Conservation (phyloP, 2,329 filamentous ascomycete genomes). For the Ceratocystis diversiconidia region DNA sequence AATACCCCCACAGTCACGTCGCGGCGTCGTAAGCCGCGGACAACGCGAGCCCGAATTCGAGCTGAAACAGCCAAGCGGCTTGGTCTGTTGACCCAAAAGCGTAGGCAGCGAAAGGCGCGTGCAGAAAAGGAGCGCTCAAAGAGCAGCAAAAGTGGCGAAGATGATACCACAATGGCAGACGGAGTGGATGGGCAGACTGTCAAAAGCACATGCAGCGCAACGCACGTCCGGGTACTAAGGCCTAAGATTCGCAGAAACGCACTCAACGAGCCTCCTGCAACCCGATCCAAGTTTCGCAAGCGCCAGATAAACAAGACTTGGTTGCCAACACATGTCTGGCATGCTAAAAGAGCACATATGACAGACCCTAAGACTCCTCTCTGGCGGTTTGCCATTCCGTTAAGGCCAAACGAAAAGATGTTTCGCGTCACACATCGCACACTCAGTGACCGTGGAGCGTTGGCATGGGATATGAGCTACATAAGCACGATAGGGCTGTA, state of each 20-base stretch:
- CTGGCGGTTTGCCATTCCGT: slow-evolving; percentile 81
- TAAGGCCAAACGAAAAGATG: slow-evolving; percentile 78
- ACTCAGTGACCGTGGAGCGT: slow-evolving; percentile 56
- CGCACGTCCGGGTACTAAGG: slow-evolving; percentile 22
- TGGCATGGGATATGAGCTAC: slow-evolving; percentile 92
- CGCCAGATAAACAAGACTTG: slow-evolving; percentile 81
- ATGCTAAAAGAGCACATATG: slow-evolving; percentile 85
- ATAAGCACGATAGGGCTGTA: slow-evolving; percentile 72
- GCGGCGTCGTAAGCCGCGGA: slow-evolving; percentile 46
- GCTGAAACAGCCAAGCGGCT: slow-evolving; percentile 63
- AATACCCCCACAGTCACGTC: slow-evolving; percentile 71
- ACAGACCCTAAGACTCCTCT: slow-evolving; percentile 60
- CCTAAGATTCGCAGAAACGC: slow-evolving; percentile 58
- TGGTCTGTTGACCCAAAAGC: slow-evolving; percentile 45
- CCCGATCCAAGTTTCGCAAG: slow-evolving; percentile 61
- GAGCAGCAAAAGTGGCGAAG: slow-evolving; percentile 20
- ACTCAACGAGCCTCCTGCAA: slow-evolving; percentile 43
- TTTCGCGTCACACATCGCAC: slow-evolving; percentile 80
- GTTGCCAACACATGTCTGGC: slow-evolving; percentile 89
- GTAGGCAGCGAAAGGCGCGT: slow-evolving; percentile 30
- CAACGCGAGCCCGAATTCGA: slow-evolving; percentile 46
- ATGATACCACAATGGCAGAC: slow-evolving; percentile 8
- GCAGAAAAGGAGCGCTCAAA: slow-evolving; percentile 25
- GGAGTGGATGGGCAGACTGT: slow-evolving; percentile 5
- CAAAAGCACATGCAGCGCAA: not conserved